A percentile compares a stretch with the other conserved stretches of the same genome.
phyloP scores from a whole-genome alignment of 768 basidiomycete genomes.

The Suillus americanus region DNA sequence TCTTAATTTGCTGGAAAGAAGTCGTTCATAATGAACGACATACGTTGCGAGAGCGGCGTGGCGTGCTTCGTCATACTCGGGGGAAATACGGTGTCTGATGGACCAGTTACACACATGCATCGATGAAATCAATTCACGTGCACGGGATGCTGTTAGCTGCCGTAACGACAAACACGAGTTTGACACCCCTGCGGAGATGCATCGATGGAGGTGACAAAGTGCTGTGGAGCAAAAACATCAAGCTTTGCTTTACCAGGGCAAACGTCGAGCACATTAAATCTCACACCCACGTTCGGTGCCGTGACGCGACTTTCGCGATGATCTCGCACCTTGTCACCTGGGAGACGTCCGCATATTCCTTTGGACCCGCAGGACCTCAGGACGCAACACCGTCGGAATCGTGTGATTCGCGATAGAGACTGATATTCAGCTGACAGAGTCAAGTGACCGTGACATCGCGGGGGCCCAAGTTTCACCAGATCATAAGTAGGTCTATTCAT shows the following conservation, averaged over 20 bases:
- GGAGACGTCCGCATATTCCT: not conserved
- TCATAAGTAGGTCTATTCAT: not conserved
- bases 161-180: not conserved
- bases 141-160: not conserved
- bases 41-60: not conserved
- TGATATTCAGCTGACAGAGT: not conserved
- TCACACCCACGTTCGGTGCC: conserved; percentile 3
- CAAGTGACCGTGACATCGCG: not conserved
- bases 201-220: not conserved
- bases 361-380: not conserved
- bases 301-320: not conserved
- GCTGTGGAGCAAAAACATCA: not conserved
- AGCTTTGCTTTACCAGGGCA: not conserved
- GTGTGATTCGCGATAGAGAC: not conserved
- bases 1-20: not conserved
- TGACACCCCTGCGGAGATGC: not conserved
- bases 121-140: not conserved
- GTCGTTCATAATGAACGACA: not conserved
- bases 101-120: not conserved
- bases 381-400: not conserved
- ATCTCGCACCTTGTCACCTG: not conserved
- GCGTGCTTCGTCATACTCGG: not conserved
- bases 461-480: not conserved
- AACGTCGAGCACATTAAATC: not conserved
- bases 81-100: not conserved